Evolutionary conservation across 2,329 filamentous ascomycete genomes (phyloP).

Genomic region (Curvularia hawaiiensis): DNA sequence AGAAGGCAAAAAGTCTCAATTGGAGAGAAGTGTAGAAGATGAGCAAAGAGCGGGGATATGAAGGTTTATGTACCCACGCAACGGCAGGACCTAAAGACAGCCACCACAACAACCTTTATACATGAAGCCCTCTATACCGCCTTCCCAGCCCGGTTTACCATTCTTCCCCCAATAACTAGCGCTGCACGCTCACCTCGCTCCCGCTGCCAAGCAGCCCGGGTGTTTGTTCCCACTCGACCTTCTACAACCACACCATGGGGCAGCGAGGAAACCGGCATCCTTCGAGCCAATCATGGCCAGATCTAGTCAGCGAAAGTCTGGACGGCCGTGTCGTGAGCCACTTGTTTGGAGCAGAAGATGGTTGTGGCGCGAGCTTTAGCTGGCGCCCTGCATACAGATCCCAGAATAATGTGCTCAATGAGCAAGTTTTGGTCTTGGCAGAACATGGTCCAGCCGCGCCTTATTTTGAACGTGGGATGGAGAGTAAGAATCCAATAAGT

Average conservation of each 20-base stretch:
- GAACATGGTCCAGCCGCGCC: neutral
- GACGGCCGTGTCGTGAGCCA: neutral
- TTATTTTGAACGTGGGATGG: neutral
- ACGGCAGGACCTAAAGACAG: slow-evolving; percentile 1
- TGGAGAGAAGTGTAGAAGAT: too few species aligned
- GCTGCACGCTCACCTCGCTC: neutral
- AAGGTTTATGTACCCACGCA: neutral
- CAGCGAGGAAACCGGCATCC: slow-evolving; percentile 1
- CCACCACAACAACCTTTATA: slow-evolving; percentile 16
- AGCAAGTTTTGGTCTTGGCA: slow-evolving; percentile 34
- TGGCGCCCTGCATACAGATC: slow-evolving; percentile 23
- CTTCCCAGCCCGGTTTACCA: neutral
- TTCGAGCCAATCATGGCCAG: slow-evolving; percentile 1
- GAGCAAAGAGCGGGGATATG: neutral
- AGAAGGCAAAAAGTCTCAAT: neutral
- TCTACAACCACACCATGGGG: slow-evolving; percentile 7
- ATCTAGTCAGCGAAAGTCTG: neutral
- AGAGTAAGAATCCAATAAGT: neutral
- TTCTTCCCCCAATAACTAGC: neutral
- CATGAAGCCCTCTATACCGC: neutral
- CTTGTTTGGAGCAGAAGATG: neutral
- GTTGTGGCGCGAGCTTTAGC: slow-evolving; percentile 37
- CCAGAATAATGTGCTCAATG: slow-evolving; percentile 34
- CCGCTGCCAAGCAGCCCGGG: slow-evolving; percentile 10
- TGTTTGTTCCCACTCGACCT: slow-evolving; percentile 5